A percentile compares a stretch with the other conserved stretches of the same genome.
Conservation (phyloP, 352 stramenopile species). For the Lagenidium sp. region DNA sequence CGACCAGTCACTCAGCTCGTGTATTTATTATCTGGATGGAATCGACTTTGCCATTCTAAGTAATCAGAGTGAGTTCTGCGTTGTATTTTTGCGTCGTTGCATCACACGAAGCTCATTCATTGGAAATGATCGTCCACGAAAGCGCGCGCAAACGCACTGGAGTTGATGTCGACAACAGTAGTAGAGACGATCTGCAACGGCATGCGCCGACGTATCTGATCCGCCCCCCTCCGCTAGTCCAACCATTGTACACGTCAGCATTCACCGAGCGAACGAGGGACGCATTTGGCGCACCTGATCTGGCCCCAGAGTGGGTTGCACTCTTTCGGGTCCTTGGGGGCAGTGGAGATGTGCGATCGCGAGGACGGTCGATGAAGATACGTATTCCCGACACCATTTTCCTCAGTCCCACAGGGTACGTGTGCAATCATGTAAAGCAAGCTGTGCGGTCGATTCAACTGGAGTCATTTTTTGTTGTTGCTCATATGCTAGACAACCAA, state of each 20-base stretch:
- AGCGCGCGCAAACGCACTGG: too few species aligned
- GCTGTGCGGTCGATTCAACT: too few species aligned
- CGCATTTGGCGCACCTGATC: conserved; percentile 22
- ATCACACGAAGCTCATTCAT: too few species aligned
- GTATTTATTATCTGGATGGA: too few species aligned
- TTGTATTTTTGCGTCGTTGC: too few species aligned
- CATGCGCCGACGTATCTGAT: conserved; percentile 26
- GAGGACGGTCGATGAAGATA: conserved; percentile 27
- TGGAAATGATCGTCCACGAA: too few species aligned
- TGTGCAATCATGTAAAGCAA: not conserved
- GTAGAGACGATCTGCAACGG: not conserved
- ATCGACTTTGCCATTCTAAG: too few species aligned
- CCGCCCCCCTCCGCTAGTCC: conserved; percentile 41
- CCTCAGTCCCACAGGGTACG: conserved; percentile 43
- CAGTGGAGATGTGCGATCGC: conserved; percentile 2
- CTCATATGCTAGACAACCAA: conserved; percentile 27
- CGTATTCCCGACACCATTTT: conserved; percentile 50
- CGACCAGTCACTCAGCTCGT: too few species aligned
- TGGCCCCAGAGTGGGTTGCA: conserved; percentile 50
- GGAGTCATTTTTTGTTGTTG: not conserved
- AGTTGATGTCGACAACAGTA: not conserved
- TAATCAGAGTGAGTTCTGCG: too few species aligned
- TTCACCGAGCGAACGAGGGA: conserved; percentile 23
- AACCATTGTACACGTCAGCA: conserved; percentile 26
- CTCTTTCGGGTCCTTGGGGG: conserved; percentile 2